Evolutionary conservation across 306 rosid species (phyloP).

Genomic region (Prunus padus): DNA sequence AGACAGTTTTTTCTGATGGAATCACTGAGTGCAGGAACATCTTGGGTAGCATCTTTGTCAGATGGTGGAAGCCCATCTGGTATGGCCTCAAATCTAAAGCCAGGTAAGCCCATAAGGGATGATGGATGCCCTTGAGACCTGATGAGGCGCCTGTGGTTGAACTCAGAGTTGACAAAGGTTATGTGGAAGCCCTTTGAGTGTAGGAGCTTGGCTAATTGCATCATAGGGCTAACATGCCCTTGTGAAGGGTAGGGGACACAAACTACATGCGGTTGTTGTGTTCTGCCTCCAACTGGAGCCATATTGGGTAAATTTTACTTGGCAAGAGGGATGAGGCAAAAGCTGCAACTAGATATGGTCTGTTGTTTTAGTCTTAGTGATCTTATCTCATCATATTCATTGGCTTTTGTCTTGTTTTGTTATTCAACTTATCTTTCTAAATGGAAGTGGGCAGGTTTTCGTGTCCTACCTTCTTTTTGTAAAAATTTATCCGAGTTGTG

Average conservation of each 20-base stretch:
- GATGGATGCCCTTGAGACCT: neutral
- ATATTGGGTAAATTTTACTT: neutral
- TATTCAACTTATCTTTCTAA: no score
- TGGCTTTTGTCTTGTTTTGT: no score
- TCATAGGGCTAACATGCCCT: conserved; percentile 24
- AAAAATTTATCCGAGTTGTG: no score
- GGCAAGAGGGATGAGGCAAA: no score
- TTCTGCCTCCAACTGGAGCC: neutral
- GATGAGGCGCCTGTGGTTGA: conserved; percentile 6
- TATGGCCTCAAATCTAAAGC: conserved; percentile 24
- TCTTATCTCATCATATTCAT: no score
- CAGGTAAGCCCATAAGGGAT: conserved; percentile 6
- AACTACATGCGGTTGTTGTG: conserved; percentile 11
- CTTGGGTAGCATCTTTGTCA: conserved; percentile 22
- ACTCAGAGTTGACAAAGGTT: conserved; percentile 19
- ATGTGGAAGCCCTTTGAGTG: conserved; percentile 19
- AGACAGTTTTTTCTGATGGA: conserved; percentile 17
- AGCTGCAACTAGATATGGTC: no score
- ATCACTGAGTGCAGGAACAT: conserved; percentile 3
- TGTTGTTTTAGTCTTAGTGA: no score
- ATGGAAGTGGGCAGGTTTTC: no score
- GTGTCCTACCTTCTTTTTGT: no score
- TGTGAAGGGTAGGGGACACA: conserved; percentile 19
- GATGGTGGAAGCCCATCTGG: conserved; percentile 22
- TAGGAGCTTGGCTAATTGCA: conserved; percentile 14